These are phyloP conservation scores for Cephalotrichum gorgonifer DNA, from an alignment of 2,329 filamentous ascomycete species.

Conservation along the genomic window DNA sequence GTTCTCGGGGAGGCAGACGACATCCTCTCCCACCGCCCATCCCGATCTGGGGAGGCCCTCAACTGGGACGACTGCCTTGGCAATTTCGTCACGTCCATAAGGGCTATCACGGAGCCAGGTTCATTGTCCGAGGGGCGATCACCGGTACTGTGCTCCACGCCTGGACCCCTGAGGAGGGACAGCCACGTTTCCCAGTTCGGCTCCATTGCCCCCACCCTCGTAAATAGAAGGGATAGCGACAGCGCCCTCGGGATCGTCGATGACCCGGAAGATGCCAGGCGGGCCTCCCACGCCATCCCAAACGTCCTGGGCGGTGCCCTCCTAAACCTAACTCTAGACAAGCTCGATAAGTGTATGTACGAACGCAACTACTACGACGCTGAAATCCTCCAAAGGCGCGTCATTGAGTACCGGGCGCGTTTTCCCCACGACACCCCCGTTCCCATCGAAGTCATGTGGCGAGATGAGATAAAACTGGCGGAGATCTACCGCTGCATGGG, in stretches of 20 bases:
- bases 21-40: neutral
- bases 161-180: neutral
- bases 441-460: neutral
- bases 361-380: neutral
- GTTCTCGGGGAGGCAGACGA: neutral
- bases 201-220: neutral
- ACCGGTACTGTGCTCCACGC: neutral
- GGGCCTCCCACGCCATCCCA: neutral
- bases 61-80: conserved; percentile 1
- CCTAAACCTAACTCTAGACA: neutral
- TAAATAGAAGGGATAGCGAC: neutral
- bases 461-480: conserved; percentile 2
- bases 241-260: neutral
- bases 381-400: neutral
- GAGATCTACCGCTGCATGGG: conserved; percentile 1
- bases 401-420: neutral
- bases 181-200: neutral
- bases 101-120: neutral
- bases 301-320: neutral
- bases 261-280: neutral
- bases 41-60: neutral
- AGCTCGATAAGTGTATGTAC: neutral
- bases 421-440: neutral
- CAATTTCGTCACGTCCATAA: neutral
- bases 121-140: neutral